A percentile compares a stretch with the other conserved stretches of the same genome.
Evolutionary conservation across 2,329 filamentous ascomycete species (phyloP).

Genomic region (Bipolaris victoriae): DNA sequence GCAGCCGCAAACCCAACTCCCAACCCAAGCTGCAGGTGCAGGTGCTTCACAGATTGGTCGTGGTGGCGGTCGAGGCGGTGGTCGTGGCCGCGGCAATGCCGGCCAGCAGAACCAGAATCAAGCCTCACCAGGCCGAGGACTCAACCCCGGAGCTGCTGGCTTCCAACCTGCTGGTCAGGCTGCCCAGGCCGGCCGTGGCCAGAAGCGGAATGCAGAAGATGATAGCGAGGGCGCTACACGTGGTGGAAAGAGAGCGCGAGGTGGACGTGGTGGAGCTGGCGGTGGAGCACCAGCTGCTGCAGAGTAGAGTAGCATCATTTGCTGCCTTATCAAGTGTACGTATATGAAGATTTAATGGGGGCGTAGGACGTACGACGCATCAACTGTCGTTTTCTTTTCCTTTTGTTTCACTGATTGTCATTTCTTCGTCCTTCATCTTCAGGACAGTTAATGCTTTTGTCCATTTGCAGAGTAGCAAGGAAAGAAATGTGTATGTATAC

Average conservation of each 20-base stretch:
- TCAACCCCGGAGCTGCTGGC: conserved; percentile 46
- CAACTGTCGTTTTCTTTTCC: not conserved
- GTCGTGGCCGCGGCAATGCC: conserved; percentile 25
- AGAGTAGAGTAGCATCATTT: conserved; percentile 3
- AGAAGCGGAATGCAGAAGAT: conserved; percentile 45
- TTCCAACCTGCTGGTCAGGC: conserved; percentile 45
- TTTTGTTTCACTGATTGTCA: too few relatives aligned
- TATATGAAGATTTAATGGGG: not conserved
- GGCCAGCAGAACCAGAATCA: conserved; percentile 24
- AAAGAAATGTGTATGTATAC: too few relatives aligned
- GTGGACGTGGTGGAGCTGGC: conserved; percentile 29
- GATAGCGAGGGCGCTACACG: conserved; percentile 36
- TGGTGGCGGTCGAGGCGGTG: conserved; percentile 36
- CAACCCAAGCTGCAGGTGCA: conserved; percentile 20
- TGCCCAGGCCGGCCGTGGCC: conserved; percentile 31
- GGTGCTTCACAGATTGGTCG: conserved; percentile 34
- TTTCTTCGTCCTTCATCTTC: too few relatives aligned
- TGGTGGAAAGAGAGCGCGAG: conserved; percentile 41
- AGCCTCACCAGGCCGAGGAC: conserved; percentile 26
- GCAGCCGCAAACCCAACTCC: conserved; percentile 11
- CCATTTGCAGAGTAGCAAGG: too few relatives aligned
- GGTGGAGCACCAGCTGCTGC: conserved; percentile 16
- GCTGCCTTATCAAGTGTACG: not conserved
- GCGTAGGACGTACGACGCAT: not conserved
- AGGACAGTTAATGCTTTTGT: too few relatives aligned